Evolutionary conservation across 257 asterid genomes (phyloP), one percentile per base, ranked within the genome.

Genomic region (Petunia secreta): DNA sequence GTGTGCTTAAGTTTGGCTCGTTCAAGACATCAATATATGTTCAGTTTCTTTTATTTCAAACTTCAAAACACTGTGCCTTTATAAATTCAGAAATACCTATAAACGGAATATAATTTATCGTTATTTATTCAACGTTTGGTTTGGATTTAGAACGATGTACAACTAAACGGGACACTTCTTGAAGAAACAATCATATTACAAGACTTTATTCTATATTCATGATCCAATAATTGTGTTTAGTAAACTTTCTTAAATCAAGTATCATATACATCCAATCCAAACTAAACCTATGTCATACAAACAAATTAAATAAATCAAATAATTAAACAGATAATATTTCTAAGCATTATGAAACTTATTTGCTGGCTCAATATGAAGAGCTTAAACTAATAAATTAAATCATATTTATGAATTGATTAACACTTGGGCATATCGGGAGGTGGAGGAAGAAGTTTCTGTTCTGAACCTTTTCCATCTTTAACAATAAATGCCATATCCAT

Each of bases 401-500:
- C 36, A 37, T 78, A 7, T 77, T 4, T 46, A 65, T 52, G 6
- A 8, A 3, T 54, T 1, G 2, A 40, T 86, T 64, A 87, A 48
- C 91, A 90, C 3, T 48, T 80, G 5, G 91, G 89, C 88, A 87
- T 81, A 58, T 87, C 89, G 0, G 71, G 71, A 5, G 93, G 96
- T 58, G 92, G 92, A 34, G 91, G 93, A 79, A 87, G 60, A 84
- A 91, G 82, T 55, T 25, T 80, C 4, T 80, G 82, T 11, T 79
- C 40, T 3, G 46, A 36, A 16, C 79, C 54, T 25, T 79, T 84
- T 0, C 95, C 95, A 63, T 85, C 82, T 60, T 60, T 75, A 2
- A 87, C 87, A 3, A 91, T 86, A 75, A 91, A 90, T 0, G 80
- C 84, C 87, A 76, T 88, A 68, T 83, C 92, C 93, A 88, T 90